Base-by-base conservation (phyloP, 495 filamentous ascomycete species). In the Talaromyces trachyspermus region DNA sequence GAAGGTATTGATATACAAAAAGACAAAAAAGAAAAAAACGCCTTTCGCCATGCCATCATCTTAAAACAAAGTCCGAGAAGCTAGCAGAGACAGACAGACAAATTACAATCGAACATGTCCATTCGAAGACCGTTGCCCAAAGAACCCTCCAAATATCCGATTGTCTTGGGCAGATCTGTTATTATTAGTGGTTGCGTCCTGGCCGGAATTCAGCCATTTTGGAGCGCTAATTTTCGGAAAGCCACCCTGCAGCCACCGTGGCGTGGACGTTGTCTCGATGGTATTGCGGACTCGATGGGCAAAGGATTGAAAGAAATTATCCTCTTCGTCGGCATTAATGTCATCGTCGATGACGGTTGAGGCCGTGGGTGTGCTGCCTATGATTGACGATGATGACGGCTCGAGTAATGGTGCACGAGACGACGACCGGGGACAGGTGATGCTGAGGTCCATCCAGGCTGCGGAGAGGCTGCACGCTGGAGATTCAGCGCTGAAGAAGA, bases 281-380 rank as follows among this genome's bases (percentile, higher is more conserved):
- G 92, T 95, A 59, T 98, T 98, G 56, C 76, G 80, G 43, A 98
- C 81, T 29, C 92, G 74, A 58, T 95, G 88, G 0, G 84, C 81
- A 46, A 96, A 83, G 15, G 79, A 83, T 47, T 84, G 77, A 55
- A 95, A 89, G 61, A 95, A 88, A 35, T 78, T 83, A 51, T 86
- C 82, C 15, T 92, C 86, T 23, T 88, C 84, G 2, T 76, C 74
- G 44, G 81, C 79, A n/a, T n/a, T n/a, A n/a, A n/a, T n/a, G 6
- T 71, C 76, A 11, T 71, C 71, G 7, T 63, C 58, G 3, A 68
- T 49, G n/a, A 58, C 57, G 12, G 47, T 25, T 10, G 30, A 12
- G 7, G 66, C 56, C 6, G 62, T 54, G 17, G 55, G 50, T 20
- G 59, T 52, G 15, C 61, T 51, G 4, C 62, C 50, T 29, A 60